A percentile compares a stretch with the other conserved stretches of the same genome.
Conservation (phyloP, 345 rosid species). For the Hevea brasiliensis region DNA sequence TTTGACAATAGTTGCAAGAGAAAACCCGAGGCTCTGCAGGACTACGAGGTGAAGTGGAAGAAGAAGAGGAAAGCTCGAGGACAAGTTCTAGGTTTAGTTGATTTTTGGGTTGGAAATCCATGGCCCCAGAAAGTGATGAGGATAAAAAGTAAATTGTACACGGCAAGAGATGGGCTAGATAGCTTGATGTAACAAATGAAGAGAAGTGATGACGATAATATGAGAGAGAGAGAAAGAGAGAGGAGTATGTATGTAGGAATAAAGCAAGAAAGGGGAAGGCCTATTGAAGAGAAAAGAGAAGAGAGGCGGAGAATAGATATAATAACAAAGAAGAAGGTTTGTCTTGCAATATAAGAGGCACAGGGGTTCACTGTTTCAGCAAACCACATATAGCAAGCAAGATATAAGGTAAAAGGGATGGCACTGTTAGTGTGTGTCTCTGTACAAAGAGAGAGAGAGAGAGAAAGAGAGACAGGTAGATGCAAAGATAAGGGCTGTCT, state of each 20-base stretch:
- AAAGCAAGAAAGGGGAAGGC: neutral
- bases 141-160: neutral
- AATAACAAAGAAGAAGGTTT: conserved; percentile 10
- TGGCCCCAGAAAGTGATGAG: conserved; percentile 11
- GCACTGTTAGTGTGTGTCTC: neutral
- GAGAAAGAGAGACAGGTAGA: conserved; percentile 48
- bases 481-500: conserved; percentile 75
- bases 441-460: conserved; percentile 16
- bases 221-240: conserved; percentile 4
- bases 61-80: conserved; percentile 29
- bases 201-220: neutral
- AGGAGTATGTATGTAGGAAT: neutral
- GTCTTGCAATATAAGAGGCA: conserved; percentile 36
- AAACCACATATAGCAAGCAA: conserved; percentile 20
- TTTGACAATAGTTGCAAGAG: conserved; percentile 91
- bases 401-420: conserved; percentile 17
- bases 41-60: conserved; percentile 26
- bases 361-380: conserved; percentile 46
- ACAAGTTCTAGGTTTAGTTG: conserved; percentile 46
- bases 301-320: neutral
- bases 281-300: neutral
- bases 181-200: neutral
- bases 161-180: neutral
- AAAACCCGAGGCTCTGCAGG: conserved; percentile 60
- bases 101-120: conserved; percentile 64